Base-by-base conservation (phyloP, 2,329 filamentous ascomycete genomes). In the Neurospora crassa region DNA sequence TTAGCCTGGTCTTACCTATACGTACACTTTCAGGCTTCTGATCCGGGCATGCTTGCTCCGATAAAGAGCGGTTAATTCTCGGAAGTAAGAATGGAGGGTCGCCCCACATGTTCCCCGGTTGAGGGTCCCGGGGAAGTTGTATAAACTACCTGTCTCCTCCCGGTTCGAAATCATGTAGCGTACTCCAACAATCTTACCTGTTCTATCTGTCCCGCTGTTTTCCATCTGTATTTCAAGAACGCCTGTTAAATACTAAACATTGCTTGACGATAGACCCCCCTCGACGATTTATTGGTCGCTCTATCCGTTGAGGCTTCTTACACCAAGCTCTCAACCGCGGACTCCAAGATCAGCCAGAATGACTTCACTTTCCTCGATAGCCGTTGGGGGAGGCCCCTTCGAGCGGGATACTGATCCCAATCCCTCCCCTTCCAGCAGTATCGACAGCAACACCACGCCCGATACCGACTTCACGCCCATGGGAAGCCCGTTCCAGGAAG, bases 381-480 rank as follows among this genome's bases (percentile, higher is more conserved):
- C 53, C 53, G 29, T 63, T 63, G 16, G 53, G 29, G 29, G 53
- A 63, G 53, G 53, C 53, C 53, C 79, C 16, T 75, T 76, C 53
- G 77, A 75, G 34, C 77, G 77, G 67, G 80, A 78, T 67, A 76
- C 79, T 68, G 81, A 83, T 70, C 76, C 78, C 24, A 79, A 78
- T 71, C 76, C 76, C 16, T 83, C 81, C 11, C 80, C 78, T 12
- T 74, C 79, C 42, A 80, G 78, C 18, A 82, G 78, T 71, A 76
- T 78, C 67, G 80, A 77, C 67, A 79, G 78, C 70, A 81, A 81
- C 72, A 82, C 82, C 37, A 86, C 85, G 20, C 84, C 85, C n/a
- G 79, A 83, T 74, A 86, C 84, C 67, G 84, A 85, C 75, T 82
- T 84, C 73, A 86, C 84, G 68, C 79, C 82, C 29, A 83, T 82